Evolutionary conservation across 345 rosid species (phyloP).

Genomic region (Eucalyptus pumila): DNA sequence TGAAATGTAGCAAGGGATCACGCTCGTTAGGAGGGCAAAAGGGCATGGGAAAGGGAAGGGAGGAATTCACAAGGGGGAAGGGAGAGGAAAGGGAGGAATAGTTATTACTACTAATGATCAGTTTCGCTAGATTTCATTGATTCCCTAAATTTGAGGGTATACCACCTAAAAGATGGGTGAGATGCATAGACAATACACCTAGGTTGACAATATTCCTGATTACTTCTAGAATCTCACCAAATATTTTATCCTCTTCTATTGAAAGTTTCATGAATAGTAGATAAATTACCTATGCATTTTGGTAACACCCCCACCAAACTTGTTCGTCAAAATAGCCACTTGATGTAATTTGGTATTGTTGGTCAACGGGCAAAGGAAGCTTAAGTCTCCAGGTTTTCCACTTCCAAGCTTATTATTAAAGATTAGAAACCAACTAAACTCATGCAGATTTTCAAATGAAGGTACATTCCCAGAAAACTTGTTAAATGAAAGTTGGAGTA

Average conservation of each 20-base stretch:
- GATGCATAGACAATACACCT: accelerated
- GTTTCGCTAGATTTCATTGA: accelerated
- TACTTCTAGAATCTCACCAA: not conserved
- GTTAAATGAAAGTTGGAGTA: accelerated
- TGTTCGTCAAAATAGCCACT: accelerated
- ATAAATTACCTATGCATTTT: not conserved
- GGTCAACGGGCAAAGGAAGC: not conserved
- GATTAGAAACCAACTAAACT: accelerated
- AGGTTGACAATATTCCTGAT: not conserved
- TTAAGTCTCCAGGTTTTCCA: not conserved
- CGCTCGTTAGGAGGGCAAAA: no score
- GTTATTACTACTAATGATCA: no score
- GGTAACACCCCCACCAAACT: not conserved
- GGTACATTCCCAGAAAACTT: accelerated
- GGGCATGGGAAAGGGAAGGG: no score
- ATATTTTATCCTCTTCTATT: accelerated
- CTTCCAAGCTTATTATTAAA: accelerated
- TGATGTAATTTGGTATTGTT: not conserved
- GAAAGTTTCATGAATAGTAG: accelerated
- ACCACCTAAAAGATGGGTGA: not conserved
- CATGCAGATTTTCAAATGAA: accelerated
- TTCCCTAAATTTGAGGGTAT: not conserved
- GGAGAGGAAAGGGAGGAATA: no score
- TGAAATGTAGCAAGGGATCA: no score
- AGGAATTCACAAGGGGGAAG: no score